Evolutionary conservation across 768 basidiomycete species (phyloP).

Genomic region (Lyophyllum decastes): DNA sequence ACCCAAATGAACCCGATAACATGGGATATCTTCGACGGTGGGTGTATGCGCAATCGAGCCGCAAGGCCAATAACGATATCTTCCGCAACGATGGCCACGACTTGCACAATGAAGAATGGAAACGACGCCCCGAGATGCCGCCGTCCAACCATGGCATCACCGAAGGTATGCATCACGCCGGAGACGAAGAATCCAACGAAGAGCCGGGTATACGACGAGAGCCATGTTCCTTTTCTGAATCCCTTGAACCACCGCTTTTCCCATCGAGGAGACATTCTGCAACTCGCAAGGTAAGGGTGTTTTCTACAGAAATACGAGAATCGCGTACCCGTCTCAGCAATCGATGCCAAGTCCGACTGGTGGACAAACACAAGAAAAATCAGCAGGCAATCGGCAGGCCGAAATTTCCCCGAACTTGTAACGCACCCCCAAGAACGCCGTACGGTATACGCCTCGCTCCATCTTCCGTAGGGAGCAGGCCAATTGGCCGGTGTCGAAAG

Average conservation of each 20-base stretch:
- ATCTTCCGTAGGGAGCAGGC: constrained; percentile 29
- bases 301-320: too few relatives aligned
- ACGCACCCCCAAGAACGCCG: constrained; percentile 33
- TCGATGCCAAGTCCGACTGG: too few relatives aligned
- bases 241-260: constrained; percentile 16
- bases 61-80: constrained; percentile 23
- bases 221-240: constrained; percentile 17
- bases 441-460: constrained; percentile 29
- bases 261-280: constrained; percentile 22
- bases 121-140: constrained; percentile 20
- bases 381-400: too few relatives aligned
- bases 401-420: too few relatives aligned
- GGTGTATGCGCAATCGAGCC: not conserved
- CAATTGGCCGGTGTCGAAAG: constrained; percentile 23
- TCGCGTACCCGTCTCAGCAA: too few relatives aligned
- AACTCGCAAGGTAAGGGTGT: not conserved
- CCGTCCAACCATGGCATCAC: constrained; percentile 25
- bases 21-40: not conserved
- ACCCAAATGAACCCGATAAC: constrained; percentile 8
- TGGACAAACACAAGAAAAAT: too few relatives aligned
- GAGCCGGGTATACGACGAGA: constrained; percentile 25
- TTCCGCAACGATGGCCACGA: constrained; percentile 29
- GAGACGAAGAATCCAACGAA: constrained; percentile 28
- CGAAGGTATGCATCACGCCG: constrained; percentile 27
- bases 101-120: constrained; percentile 30